Percentiles rank a stretch among this genome's conserved stretches.
Evolutionary conservation across 73 alveolate genomes (phyloP).

Genomic region (Loxodes magnus): DNA sequence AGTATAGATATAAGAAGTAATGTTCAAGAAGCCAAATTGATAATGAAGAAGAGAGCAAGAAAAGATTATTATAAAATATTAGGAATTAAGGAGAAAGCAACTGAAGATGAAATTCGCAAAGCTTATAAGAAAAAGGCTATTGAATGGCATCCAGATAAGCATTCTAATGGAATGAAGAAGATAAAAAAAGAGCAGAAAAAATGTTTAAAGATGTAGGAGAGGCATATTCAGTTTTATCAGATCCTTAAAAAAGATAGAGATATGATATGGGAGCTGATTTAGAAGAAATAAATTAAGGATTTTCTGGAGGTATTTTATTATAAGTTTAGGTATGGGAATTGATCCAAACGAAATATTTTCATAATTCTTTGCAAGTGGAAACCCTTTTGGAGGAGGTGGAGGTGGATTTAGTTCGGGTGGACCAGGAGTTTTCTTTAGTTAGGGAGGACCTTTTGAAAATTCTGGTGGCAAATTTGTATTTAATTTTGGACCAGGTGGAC

Average conservation of each 20-base stretch:
- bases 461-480: too few relatives aligned
- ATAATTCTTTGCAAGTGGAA: too few relatives aligned
- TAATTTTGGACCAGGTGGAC: too few relatives aligned
- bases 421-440: too few relatives aligned
- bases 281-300: slow-evolving; percentile 71
- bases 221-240: slow-evolving; percentile 85
- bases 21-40: slow-evolving; percentile 56
- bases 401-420: too few relatives aligned
- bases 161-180: slow-evolving; percentile 57
- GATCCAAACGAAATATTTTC: too few relatives aligned
- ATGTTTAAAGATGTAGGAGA: slow-evolving; percentile 86
- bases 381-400: too few relatives aligned
- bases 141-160: slow-evolving; percentile 94
- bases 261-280: slow-evolving; percentile 92
- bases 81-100: slow-evolving; percentile 65
- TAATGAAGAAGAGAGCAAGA: slow-evolving; percentile 66
- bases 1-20: slow-evolving; percentile 41
- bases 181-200: slow-evolving; percentile 67
- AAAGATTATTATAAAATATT: slow-evolving; percentile 90
- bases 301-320: too few relatives aligned
- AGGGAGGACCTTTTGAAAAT: too few relatives aligned
- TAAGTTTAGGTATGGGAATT: too few relatives aligned
- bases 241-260: slow-evolving; percentile 90
- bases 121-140: slow-evolving; percentile 82
- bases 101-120: slow-evolving; percentile 58